Conservation (phyloP, 176 grass and related monocot genomes). For the Microstegium vimineum region DNA sequence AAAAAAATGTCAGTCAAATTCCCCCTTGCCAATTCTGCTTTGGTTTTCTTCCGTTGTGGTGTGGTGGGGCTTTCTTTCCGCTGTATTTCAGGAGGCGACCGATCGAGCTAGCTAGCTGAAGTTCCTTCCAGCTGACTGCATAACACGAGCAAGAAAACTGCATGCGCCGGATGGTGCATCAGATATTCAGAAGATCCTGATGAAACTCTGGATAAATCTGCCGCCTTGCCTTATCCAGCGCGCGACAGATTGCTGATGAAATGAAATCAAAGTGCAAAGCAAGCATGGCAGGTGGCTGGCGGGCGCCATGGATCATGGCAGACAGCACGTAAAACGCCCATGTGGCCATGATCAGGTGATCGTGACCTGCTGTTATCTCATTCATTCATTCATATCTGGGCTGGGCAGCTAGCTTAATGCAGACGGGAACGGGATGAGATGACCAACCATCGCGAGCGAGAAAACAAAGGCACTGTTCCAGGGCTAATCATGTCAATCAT, state of each 20-base stretch:
- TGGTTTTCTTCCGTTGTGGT: neutral
- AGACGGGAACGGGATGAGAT: neutral
- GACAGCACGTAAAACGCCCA: slow-evolving; percentile 25
- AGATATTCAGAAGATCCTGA: neutral
- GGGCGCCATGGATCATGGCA: slow-evolving; percentile 23
- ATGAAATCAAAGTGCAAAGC: neutral
- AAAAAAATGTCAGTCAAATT: neutral
- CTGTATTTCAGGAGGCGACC: neutral
- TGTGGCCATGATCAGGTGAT: slow-evolving; percentile 16
- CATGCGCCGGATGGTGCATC: no score
- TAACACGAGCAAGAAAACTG: no score
- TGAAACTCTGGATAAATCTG: neutral
- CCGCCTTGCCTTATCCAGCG: neutral
- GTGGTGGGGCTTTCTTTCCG: neutral
- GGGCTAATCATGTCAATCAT: slow-evolving; percentile 16
- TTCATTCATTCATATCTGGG: neutral
- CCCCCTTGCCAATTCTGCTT: no score
- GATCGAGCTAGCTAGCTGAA: neutral
- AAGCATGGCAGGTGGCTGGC: neutral
- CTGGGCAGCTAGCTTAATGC: neutral
- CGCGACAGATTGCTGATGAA: neutral
- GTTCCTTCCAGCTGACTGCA: neutral
- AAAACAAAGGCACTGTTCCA: neutral
- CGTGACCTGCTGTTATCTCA: neutral
- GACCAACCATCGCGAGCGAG: neutral